These are phyloP conservation scores for Kwoniella shandongensis DNA, from an alignment of 768 basidiomycete genomes.

Conservation along the genomic window DNA sequence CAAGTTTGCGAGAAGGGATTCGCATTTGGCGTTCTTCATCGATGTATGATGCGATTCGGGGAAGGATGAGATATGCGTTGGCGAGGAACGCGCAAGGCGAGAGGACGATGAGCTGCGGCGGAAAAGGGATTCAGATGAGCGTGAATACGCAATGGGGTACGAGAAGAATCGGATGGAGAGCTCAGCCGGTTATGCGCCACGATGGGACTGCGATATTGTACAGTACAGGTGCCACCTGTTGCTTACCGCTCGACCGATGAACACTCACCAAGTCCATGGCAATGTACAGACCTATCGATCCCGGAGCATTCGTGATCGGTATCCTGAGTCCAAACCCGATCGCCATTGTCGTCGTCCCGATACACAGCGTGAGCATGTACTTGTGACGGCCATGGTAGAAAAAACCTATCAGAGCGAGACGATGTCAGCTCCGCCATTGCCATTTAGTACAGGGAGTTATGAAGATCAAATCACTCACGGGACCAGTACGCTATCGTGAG, in stretches of 20 bases:
- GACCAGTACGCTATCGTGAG: conserved; percentile 14
- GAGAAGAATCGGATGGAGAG: no score
- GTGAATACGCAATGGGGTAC: no score
- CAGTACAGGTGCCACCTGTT: no score
- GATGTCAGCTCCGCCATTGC: neutral
- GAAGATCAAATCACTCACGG: conserved; percentile 8
- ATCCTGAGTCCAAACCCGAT: conserved; percentile 23
- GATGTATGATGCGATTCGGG: conserved; percentile 62
- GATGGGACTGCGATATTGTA: neutral
- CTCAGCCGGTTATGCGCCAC: no score
- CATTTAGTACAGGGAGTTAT: neutral
- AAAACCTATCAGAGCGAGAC: conserved; percentile 9
- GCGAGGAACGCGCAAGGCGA: conserved; percentile 67
- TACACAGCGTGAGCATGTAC: conserved; percentile 26
- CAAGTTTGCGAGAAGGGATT: conserved; percentile 60
- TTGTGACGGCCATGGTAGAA: conserved; percentile 13
- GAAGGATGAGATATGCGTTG: conserved; percentile 66
- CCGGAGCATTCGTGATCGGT: conserved; percentile 16
- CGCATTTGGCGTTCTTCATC: conserved; percentile 58
- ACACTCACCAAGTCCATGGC: conserved; percentile 26
- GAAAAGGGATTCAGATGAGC: neutral
- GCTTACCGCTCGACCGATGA: no score
- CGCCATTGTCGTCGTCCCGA: conserved; percentile 18
- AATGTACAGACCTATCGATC: conserved; percentile 27
- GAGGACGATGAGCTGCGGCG: conserved; percentile 28